Conservation (phyloP, 208 protist species). For the Leptomonas pyrrhocoris region DNA sequence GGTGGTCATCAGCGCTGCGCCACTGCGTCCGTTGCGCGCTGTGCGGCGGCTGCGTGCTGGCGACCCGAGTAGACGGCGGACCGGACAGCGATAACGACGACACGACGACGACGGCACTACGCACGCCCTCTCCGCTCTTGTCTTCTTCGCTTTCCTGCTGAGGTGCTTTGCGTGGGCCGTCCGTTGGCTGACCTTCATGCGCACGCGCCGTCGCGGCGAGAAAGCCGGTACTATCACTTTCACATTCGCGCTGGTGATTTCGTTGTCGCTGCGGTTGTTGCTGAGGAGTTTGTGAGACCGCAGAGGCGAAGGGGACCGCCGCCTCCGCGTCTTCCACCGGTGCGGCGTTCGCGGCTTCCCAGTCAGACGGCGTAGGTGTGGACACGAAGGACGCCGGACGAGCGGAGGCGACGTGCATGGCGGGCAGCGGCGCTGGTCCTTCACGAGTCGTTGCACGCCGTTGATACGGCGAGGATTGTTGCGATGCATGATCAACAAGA, state of each 20-base stretch:
- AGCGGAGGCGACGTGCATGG: background rate
- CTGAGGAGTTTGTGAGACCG: background rate
- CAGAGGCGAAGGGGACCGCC: background rate
- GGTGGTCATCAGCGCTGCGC: background rate
- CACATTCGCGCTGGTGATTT: too few species aligned
- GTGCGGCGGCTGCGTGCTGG: slow-evolving; percentile 15
- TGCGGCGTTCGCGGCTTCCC: background rate
- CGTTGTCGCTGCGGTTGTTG: background rate
- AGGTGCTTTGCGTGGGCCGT: too few species aligned
- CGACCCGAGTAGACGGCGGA: slow-evolving; percentile 1
- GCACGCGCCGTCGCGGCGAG: too few species aligned
- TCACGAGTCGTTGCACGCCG: background rate
- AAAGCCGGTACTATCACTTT: too few species aligned
- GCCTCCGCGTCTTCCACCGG: background rate
- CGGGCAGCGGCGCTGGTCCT: background rate
- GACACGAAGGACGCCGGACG: background rate
- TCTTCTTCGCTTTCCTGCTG: background rate
- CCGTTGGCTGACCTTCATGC: too few species aligned
- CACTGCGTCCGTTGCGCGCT: background rate
- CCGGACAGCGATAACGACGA: background rate
- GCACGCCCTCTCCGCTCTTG: too few species aligned
- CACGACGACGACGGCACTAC: background rate
- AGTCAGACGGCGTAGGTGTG: too few species aligned
- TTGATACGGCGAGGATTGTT: background rate
- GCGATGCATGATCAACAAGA: background rate